Evolutionary conservation across 352 stramenopile genomes (phyloP).

Genomic region (Phytophthora pistaciae): DNA sequence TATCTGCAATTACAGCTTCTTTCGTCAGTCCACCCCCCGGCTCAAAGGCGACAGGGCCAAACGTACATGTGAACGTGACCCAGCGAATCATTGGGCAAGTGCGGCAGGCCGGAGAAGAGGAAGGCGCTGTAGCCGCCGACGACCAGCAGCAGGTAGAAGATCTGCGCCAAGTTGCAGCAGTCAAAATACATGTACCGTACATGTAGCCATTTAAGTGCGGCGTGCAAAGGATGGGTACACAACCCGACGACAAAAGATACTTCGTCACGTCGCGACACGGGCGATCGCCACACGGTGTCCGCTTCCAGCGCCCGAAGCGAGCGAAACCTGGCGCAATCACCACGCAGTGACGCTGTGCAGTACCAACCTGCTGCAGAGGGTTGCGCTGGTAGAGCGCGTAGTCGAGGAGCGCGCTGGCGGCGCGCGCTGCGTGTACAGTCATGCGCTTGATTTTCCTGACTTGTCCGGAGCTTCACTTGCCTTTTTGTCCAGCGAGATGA

Average conservation of each 20-base stretch:
- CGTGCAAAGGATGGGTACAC: background rate
- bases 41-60: background rate
- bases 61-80: constrained; percentile 48
- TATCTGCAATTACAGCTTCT: constrained; percentile 20
- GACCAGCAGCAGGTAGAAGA: constrained; percentile 72
- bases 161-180: constrained; percentile 26
- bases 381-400: constrained; percentile 37
- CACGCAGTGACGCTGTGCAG: no score
- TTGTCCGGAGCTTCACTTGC: background rate
- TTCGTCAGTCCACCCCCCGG: constrained; percentile 1
- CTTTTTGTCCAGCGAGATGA: no score
- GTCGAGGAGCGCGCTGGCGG: constrained; percentile 19
- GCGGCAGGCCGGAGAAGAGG: constrained; percentile 51
- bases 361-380: constrained; percentile 35
- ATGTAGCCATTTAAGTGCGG: constrained; percentile 9
- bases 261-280: constrained; percentile 24
- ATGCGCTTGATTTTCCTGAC: constrained; percentile 18
- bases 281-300: background rate
- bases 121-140: constrained; percentile 68
- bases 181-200: background rate
- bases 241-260: constrained; percentile 37
- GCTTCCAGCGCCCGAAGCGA: background rate
- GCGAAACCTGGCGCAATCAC: no score
- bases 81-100: constrained; percentile 53
- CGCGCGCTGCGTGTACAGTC: background rate